Evolutionary conservation across 73 alveolate genomes (phyloP), one percentile per base, ranked within the genome.

Genomic region (Breviolum minutum): DNA sequence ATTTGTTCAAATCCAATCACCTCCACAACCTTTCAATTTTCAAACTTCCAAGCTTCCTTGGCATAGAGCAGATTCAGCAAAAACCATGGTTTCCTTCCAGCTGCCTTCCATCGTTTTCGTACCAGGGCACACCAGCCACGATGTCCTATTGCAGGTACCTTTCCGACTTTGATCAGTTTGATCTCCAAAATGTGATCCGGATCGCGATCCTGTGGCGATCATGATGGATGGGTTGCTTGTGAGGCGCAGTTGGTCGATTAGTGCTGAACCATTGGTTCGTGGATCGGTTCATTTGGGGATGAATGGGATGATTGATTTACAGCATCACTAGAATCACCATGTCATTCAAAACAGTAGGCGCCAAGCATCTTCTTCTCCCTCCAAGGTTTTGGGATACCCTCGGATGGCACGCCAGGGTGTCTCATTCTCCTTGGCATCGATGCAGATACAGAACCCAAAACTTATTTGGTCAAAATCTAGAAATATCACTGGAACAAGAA

Each of bases 81-180:
- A 73, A 74, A 94, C 99, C 99, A 80, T 8, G 99, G 99, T 63
- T 94, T 94, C 86, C 94, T 54, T 19, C 99, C 94, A 0, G 83
- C 62, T 2, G 92, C 94, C 94, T 94, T 94, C 94, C 92, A 94
- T 8, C 99, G 54, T 71, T 94, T 94, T 19, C 99, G 94, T 70
- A 94, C 99, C 99, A 63, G 62, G 29, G 94, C 99, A 48, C 98
- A 74, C 98, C 98, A 93, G n/a, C 98, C 98, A 6, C 92, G 85
- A 20, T 66, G 95, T 30, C 87, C 85, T 1, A 74, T 48, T 60
- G 63, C 8, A 6, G 87, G 87, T 14, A 63, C 98, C 98, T 92
- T 92, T 24, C 89, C 94, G 16, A 94, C 99, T 62, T 94, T 94
- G 74, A 94, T 86, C 73, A 94, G 80, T 94, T 94, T 94, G 94